phyloP scores from a whole-genome alignment of 805 yeast genomes.

The Ogataea thermomethanolica region DNA sequence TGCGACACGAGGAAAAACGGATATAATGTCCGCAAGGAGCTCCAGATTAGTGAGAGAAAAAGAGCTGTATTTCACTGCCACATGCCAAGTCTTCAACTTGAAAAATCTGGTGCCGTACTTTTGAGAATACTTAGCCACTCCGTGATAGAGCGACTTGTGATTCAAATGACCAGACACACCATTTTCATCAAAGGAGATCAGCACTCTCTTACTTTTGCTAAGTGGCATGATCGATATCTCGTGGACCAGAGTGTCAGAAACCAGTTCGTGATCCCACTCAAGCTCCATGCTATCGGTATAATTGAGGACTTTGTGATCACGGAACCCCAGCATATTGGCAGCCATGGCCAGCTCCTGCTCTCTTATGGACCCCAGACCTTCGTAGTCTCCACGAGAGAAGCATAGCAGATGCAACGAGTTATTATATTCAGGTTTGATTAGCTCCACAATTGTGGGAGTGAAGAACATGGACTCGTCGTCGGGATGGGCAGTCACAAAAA shows the following conservation, averaged over 20 bases:
- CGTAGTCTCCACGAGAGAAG: conserved; percentile 74
- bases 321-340: conserved; percentile 49
- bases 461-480: conserved; percentile 99
- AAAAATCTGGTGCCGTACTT: conserved; percentile 15
- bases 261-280: conserved; percentile 53
- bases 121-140: conserved; percentile 38
- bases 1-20: conserved; percentile 2
- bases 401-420: conserved; percentile 61
- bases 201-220: conserved; percentile 30
- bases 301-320: conserved; percentile 44
- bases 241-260: conserved; percentile 37
- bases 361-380: conserved; percentile 66
- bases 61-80: conserved; percentile 46
- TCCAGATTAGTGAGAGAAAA: conserved; percentile 39
- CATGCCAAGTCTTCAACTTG: conserved; percentile 32
- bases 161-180: conserved; percentile 92
- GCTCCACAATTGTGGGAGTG: conserved; percentile 66
- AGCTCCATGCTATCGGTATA: conserved; percentile 67
- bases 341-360: conserved; percentile 55
- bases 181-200: conserved; percentile 73
- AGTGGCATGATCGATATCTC: conserved; percentile 16
- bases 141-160: conserved; percentile 63
- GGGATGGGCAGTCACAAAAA: conserved; percentile 80
- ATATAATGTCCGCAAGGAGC: conserved; percentile 28
- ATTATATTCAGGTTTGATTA: conserved; percentile 42